Evolutionary conservation across 129 eudicot genomes (phyloP), one percentile per base, ranked within the genome.

Genomic region (Flaveria sonorensis): DNA sequence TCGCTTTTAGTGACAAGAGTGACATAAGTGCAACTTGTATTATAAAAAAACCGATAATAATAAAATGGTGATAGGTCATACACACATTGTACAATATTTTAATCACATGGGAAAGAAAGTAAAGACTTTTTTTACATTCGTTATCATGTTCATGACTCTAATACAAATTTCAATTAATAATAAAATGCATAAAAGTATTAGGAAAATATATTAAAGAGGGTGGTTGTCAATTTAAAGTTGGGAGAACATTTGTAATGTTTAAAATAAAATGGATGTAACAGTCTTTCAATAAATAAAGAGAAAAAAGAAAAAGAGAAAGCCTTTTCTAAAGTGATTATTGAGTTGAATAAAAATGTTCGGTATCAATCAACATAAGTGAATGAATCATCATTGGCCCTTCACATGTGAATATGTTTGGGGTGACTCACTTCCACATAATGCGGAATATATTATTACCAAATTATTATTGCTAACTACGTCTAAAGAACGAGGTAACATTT

Each of bases 351-450:
- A 65, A 13, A 12, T 57, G 67, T 62, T 50, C 13, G 24, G 65
- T 50, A 63, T 50, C 46, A 61, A 77, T 53, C 46, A 68, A 36
- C 52, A 28, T 23, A 79, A 40, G 83, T 56, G 36, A 73, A 74
- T 64, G 79, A 80, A 73, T 73, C 69, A 65, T 73, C 60, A 73
- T 53, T 21, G 68, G 62, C 51, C 40, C 79, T 73, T 80, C 60
- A 52, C 83, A 79, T 71, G 65, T 47, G 77, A 61, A 71, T 72
- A 79, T 79, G 72, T 63, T 59, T 48, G 20, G 71, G 77, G 47
- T 70, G 82, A 78, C 82, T 78, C 82, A 78, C 82, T 78, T 79
- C 77, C 82, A 79, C 82, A 79, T 79, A 79, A 71, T 79, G 72
- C 21, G 72, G 82, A 60, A 70, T 79, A 18, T n/a, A 60, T 39